Evolutionary conservation across 2,329 filamentous ascomycete genomes (phyloP), one percentile per base, ranked within the genome.

Genomic region (Xylariaceae sp.): DNA sequence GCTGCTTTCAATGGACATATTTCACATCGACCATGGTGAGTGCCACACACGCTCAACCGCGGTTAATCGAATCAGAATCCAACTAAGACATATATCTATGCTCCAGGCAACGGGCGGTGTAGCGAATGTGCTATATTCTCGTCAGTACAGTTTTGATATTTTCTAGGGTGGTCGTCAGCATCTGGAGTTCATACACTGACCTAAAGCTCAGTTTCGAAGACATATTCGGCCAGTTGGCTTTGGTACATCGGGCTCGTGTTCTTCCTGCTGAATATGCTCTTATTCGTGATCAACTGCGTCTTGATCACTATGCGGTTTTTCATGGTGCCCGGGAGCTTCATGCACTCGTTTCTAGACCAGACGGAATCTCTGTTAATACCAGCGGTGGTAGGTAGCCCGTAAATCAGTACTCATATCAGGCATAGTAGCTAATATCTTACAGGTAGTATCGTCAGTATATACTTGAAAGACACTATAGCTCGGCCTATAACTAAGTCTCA

Each of bases 341-440:
- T 77, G 52, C 76, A 81, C 13, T 90, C 87, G 0, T 87, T 94
- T 54, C 74, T 83, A 6, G 89, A 93, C 70, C 88, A 89, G 12
- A 85, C 87, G 0, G 90, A 95, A 65, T 87, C 83, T 10, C 75
- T 93, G 0, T 94, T 93, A 65, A 83, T 90, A 14, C 88, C 88
- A 0, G 81, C 89, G 1, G 82, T 77, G 68, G 79, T 82, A 65
- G 67, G 75, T 71, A 9, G 11, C n/a, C n/a, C 1, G 14, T 31
- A 33, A 17, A 12, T 11, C 14, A 13, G 22, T 13, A 2, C 36
- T 34, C 16, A 9, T 40, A 11, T 11, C 33, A 14, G 12, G 3
- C 1, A 17, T 28, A 13, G 13, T 18, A 31, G 14, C 56, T 58
- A 18, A 58, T 42, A 48, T 17, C 22, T 22, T 40, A 53, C 43